A percentile compares a stretch with the other conserved stretches of the same genome.
Evolutionary conservation across 768 basidiomycete genomes (phyloP).

Genomic region (Leccinum truebloodii): DNA sequence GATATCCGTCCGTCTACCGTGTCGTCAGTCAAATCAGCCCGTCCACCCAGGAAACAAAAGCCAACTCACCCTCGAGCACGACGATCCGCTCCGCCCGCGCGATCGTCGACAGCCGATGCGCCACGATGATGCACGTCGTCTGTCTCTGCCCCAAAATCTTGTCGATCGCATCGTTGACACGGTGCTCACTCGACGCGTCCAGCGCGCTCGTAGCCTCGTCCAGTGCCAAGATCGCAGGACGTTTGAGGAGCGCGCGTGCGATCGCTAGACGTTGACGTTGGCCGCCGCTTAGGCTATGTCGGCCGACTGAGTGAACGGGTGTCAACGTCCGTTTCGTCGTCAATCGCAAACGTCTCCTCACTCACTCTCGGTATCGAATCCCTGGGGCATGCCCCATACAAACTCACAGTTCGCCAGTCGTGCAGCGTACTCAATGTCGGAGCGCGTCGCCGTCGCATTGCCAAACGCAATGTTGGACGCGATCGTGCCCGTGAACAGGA

Average conservation of each 20-base stretch:
- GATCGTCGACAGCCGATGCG: constrained; percentile 88
- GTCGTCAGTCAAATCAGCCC: not conserved
- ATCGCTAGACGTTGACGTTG: constrained; percentile 83
- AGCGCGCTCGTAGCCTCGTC: constrained; percentile 90
- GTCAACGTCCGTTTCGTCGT: not conserved
- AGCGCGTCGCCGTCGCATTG: constrained; percentile 67
- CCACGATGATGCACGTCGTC: constrained; percentile 88
- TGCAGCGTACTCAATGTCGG: constrained; percentile 86
- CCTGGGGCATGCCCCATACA: constrained; percentile 90
- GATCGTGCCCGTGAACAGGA: constrained; percentile 90
- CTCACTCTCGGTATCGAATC: constrained; percentile 91
- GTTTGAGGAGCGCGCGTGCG: constrained; percentile 84
- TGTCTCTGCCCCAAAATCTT: constrained; percentile 76
- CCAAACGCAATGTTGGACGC: constrained; percentile 95
- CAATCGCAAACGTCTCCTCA: not conserved
- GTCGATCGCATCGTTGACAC: constrained; percentile 86
- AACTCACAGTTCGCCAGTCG: constrained; percentile 95
- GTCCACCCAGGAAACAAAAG: not conserved
- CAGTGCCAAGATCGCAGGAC: constrained; percentile 82
- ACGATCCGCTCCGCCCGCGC: constrained; percentile 88
- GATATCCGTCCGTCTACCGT: constrained; percentile 68
- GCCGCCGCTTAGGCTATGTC: constrained; percentile 51
- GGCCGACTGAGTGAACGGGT: constrained; percentile 18
- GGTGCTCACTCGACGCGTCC: constrained; percentile 85
- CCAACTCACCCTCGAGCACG: constrained; percentile 73